Base-by-base conservation (phyloP, 345 rosid species). In the Acer saccharum region DNA sequence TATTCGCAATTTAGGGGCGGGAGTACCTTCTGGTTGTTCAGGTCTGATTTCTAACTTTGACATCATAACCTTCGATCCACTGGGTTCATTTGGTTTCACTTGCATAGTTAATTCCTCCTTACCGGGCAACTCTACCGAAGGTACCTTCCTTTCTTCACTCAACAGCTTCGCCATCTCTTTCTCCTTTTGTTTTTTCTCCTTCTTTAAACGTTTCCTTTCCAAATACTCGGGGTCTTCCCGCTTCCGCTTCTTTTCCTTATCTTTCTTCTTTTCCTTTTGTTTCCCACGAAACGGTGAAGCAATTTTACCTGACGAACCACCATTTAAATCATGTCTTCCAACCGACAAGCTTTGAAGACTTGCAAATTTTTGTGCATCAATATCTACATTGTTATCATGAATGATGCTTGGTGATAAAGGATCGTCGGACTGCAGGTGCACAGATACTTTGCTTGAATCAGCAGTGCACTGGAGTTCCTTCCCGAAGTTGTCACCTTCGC, bases 401-500 rank as follows among this genome's bases (percentile, higher is more conserved):
- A 88, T 64, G 17, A 75, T 81, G 76, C 82, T 60, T 69, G 85
- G 89, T 18, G 85, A 82, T 20, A 81, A 77, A 43, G 88, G 86
- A 77, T 82, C 80, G 60, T 83, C 86, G 11, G 72, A 79, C 72
- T 74, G 89, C 46, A 85, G 80, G 55, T 78, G 86, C 70, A 81
- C 77, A 9, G 85, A 86, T 43, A 85, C 79, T 68, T 88, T 92
- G 77, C 97, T 87, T 18, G 99, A 96, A 75, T 94, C 98, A 6
- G 99, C 98, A 52, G 98, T 96, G 89, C 99, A 96, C 84, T 93
- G 99, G 69, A 96, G 92, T 71, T 92, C 98, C 89, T 85, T 96
- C 69, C 90, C 97, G 21, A 85, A 78, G 70, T 85, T 88, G 77
- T 92, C 92, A 11, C 91, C 91, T 68, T 93, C 95, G 17, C 89